Evolutionary conservation across 2,329 filamentous ascomycete species (phyloP).

Genomic region (Teratosphaeria gauchensis): DNA sequence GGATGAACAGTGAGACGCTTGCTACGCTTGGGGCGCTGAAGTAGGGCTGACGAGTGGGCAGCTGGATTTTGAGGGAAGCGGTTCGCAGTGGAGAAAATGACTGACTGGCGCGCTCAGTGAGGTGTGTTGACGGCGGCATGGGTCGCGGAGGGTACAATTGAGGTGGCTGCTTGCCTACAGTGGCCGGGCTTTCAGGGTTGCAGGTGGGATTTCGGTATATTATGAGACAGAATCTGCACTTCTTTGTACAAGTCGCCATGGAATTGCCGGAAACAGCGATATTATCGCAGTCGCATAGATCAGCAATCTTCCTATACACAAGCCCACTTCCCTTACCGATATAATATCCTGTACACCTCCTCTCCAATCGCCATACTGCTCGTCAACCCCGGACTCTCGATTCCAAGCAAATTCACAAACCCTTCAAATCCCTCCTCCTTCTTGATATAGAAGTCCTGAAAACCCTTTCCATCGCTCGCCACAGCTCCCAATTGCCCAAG

Average conservation of each 20-base stretch:
- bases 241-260: too few species aligned
- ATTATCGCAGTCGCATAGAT: too few species aligned
- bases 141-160: too few species aligned
- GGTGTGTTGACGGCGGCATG: too few species aligned
- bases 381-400: slow-evolving; percentile 88
- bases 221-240: too few species aligned
- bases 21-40: slow-evolving; percentile 1
- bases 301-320: background rate
- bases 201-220: too few species aligned
- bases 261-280: too few species aligned
- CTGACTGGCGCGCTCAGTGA: too few species aligned
- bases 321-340: slow-evolving; percentile 20
- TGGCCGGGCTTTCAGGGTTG: too few species aligned
- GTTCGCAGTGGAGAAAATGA: too few species aligned
- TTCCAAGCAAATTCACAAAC: slow-evolving; percentile 84
- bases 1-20: background rate
- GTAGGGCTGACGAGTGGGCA: background rate
- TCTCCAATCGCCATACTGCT: slow-evolving; percentile 79
- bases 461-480: slow-evolving; percentile 49
- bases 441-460: slow-evolving; percentile 74
- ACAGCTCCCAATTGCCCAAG: slow-evolving; percentile 54
- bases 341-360: slow-evolving; percentile 53
- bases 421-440: slow-evolving; percentile 68
- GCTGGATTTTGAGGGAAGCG: background rate
- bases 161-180: too few species aligned